Percentiles rank a stretch among this genome's conserved stretches.
phyloP scores from a whole-genome alignment of 2,329 filamentous ascomycete genomes.

The Nectriaceae sp. region DNA sequence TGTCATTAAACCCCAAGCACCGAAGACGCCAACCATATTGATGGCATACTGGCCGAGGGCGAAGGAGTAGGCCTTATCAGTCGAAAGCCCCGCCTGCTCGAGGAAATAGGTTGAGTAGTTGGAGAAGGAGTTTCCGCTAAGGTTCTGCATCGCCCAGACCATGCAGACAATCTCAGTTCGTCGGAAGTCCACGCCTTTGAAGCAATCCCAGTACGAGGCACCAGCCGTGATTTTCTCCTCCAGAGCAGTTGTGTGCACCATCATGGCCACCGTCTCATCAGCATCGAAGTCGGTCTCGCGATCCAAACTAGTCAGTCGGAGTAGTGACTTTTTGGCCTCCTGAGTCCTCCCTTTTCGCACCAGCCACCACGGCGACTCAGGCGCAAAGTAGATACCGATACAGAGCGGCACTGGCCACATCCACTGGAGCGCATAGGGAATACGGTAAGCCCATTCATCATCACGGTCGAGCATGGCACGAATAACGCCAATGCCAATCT shows the following conservation, averaged over 20 bases:
- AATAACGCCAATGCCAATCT: slow-evolving; percentile 74
- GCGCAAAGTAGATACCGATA: slow-evolving; percentile 67
- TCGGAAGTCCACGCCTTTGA: slow-evolving; percentile 75
- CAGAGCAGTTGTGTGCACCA: slow-evolving; percentile 83
- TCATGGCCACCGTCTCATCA: slow-evolving; percentile 87
- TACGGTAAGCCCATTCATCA: slow-evolving; percentile 70
- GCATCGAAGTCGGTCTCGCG: slow-evolving; percentile 73
- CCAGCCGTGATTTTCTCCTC: slow-evolving; percentile 76
- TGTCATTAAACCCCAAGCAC: slow-evolving; percentile 80
- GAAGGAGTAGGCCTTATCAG: slow-evolving; percentile 57
- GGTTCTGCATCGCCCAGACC: slow-evolving; percentile 65
- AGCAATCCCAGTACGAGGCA: slow-evolving; percentile 79
- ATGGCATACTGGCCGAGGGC: slow-evolving; percentile 67
- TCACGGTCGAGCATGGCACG: slow-evolving; percentile 64
- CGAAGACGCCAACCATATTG: slow-evolving; percentile 80
- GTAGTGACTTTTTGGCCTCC: slow-evolving; percentile 66
- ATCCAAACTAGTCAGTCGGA: slow-evolving; percentile 64
- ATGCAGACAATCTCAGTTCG: slow-evolving; percentile 73
- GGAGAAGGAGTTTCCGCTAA: slow-evolving; percentile 65
- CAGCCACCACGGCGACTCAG: slow-evolving; percentile 76
- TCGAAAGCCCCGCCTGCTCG: slow-evolving; percentile 57
- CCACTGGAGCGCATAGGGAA: slow-evolving; percentile 75
- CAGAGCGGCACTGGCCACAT: slow-evolving; percentile 73
- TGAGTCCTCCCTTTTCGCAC: slow-evolving; percentile 65
- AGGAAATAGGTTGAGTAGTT: slow-evolving; percentile 68